Percentiles rank a stretch among this genome's conserved stretches.
Evolutionary conservation across 1,284 basidiomycete genomes (phyloP).

Genomic region (Testicularia cyperi): DNA sequence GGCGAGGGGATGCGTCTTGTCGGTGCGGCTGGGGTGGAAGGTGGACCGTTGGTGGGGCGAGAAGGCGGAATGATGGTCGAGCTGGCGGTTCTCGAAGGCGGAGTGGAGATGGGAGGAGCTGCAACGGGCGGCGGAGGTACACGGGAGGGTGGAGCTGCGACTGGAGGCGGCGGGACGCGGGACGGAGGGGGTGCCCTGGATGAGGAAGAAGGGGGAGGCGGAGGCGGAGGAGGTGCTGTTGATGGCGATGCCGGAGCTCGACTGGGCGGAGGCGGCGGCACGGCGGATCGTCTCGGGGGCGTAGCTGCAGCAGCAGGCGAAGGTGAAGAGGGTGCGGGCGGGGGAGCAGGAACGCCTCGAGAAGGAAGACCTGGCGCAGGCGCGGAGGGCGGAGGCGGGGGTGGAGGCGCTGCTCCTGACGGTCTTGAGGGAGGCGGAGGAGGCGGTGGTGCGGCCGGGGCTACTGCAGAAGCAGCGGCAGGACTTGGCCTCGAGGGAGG

Average conservation of each 20-base stretch:
- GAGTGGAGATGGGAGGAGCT: slow-evolving; percentile 45
- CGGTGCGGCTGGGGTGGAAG: neutral
- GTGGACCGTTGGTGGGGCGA: slow-evolving; percentile 10
- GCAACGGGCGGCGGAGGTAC: slow-evolving; percentile 66
- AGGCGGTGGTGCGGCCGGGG: slow-evolving; percentile 7
- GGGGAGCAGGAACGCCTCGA: slow-evolving; percentile 15
- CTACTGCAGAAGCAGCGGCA: slow-evolving; percentile 7
- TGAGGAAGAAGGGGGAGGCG: no score
- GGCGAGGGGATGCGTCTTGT: slow-evolving; percentile 26
- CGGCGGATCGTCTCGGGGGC: slow-evolving; percentile 74
- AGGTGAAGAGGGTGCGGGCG: slow-evolving; percentile 10
- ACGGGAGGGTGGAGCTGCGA: slow-evolving; percentile 68
- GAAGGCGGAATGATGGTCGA: slow-evolving; percentile 23
- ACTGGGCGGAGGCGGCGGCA: slow-evolving; percentile 72
- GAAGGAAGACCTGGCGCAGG: slow-evolving; percentile 11
- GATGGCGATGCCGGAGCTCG: slow-evolving; percentile 69
- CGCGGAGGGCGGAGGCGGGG: slow-evolving; percentile 9
- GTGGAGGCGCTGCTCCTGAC: slow-evolving; percentile 10
- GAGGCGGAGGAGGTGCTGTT: slow-evolving; percentile 70
- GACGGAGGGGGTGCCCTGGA: slow-evolving; percentile 71
- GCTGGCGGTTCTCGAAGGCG: slow-evolving; percentile 43
- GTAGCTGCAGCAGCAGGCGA: slow-evolving; percentile 8
- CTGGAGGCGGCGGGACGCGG: slow-evolving; percentile 70
- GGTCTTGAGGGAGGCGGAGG: slow-evolving; percentile 20
- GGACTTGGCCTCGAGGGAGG: slow-evolving; percentile 1